Conservation (phyloP, 1,284 basidiomycete species). For the Cutaneotrichosporon arboriforme region DNA sequence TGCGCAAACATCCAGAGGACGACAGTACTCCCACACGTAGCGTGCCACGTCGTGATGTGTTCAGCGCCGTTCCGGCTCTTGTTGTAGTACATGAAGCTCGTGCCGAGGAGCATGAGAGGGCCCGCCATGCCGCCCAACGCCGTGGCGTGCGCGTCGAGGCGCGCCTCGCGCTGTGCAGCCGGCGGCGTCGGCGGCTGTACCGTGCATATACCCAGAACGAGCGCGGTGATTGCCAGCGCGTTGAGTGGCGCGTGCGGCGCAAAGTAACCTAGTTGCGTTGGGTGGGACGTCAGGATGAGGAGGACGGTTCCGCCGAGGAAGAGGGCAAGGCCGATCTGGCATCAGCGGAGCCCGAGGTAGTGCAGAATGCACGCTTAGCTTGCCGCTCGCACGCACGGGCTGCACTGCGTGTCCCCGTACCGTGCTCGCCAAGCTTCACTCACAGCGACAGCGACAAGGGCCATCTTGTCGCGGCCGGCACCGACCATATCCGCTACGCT, state of each 20-base stretch:
- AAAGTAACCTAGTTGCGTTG: conserved; percentile 34
- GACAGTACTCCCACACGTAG: conserved; percentile 28
- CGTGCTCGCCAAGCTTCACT: no score
- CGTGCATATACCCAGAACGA: conserved; percentile 36
- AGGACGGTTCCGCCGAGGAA: conserved; percentile 37
- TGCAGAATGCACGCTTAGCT: no score
- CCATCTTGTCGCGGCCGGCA: no score
- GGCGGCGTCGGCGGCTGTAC: conserved; percentile 39
- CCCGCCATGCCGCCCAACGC: conserved; percentile 31
- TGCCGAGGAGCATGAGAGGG: conserved; percentile 36
- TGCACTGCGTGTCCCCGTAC: no score
- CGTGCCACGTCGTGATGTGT: conserved; percentile 46
- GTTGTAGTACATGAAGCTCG: conserved; percentile 43
- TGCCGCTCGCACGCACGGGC: no score
- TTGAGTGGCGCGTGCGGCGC: conserved; percentile 43
- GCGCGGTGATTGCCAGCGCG: conserved; percentile 33
- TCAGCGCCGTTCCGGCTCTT: conserved; percentile 36
- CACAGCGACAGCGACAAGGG: no score
- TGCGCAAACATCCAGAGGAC: conserved; percentile 39
- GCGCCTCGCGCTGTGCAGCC: conserved; percentile 15
- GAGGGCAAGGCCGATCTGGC: conserved; percentile 27
- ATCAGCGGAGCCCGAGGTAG: conserved; percentile 3
- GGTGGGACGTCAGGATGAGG: conserved; percentile 26
- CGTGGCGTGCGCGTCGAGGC: conserved; percentile 39
- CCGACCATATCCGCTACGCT: no score